Percentiles rank a stretch among this genome's conserved stretches.
Evolutionary conservation across 306 rosid species (phyloP).

Genomic region (Pyrus betulifolia): DNA sequence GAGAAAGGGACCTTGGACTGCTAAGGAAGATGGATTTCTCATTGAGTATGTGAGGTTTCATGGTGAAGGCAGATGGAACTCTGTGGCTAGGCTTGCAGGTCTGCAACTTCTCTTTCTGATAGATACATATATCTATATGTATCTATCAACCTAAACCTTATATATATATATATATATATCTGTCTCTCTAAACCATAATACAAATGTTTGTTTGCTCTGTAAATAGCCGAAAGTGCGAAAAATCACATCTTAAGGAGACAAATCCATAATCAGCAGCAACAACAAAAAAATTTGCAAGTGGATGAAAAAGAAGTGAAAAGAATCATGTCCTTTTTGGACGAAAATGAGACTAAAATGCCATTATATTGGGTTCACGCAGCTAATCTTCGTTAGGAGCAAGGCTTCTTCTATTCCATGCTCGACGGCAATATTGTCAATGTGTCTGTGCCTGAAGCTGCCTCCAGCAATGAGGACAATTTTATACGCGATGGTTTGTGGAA

Average conservation of each 20-base stretch:
- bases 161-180: too few relatives aligned
- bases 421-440: constrained; percentile 27
- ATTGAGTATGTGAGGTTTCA: constrained; percentile 67
- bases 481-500: constrained; percentile 68
- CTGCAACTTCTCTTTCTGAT: not conserved
- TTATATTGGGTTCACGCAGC: constrained; percentile 26
- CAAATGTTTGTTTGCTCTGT: not conserved
- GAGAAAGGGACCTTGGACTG: constrained; percentile 99
- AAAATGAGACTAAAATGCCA: constrained; percentile 28
- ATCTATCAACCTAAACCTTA: too few relatives aligned
- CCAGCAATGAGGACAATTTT: constrained; percentile 27
- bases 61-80: constrained; percentile 99
- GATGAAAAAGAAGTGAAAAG: constrained; percentile 48
- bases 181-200: too few relatives aligned
- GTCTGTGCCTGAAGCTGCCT: constrained; percentile 30
- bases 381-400: constrained; percentile 34
- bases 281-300: constrained; percentile 23
- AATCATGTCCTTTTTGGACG: constrained; percentile 55
- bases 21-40: constrained; percentile 79
- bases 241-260: constrained; percentile 53
- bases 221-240: constrained; percentile 55
- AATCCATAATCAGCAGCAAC: constrained; percentile 50
- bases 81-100: constrained; percentile 88
- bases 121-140: too few relatives aligned
- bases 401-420: constrained; percentile 36